phyloP scores from a whole-genome alignment of 1,284 basidiomycete species.

The Cutaneotrichosporon sp. region DNA sequence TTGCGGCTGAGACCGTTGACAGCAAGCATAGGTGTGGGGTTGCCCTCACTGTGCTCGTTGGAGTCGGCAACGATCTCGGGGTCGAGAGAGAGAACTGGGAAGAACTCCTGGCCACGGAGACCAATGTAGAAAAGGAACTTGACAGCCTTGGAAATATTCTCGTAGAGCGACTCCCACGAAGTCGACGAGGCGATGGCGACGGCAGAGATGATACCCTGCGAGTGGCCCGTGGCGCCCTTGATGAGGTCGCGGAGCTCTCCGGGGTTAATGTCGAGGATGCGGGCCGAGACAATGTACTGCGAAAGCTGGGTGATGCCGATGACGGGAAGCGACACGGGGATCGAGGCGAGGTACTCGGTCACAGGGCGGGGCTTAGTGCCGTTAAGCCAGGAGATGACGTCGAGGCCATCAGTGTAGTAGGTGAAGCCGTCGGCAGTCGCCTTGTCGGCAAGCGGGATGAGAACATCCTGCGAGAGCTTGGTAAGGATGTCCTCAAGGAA shows the following conservation, averaged over 20 bases:
- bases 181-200: conserved; percentile 77
- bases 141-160: conserved; percentile 76
- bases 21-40: conserved; percentile 88
- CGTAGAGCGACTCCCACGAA: conserved; percentile 65
- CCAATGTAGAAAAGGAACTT: conserved; percentile 92
- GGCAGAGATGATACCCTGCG: conserved; percentile 92
- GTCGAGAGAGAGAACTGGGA: conserved; percentile 89
- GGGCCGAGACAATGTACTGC: conserved; percentile 81
- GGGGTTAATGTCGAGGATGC: conserved; percentile 67
- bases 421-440: conserved; percentile 58
- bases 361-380: conserved; percentile 67
- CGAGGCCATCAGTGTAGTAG: conserved; percentile 76
- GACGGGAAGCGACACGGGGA: conserved; percentile 91
- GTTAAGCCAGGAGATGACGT: conserved; percentile 79
- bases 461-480: conserved; percentile 61
- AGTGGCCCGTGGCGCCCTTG: conserved; percentile 88
- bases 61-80: conserved; percentile 82
- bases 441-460: conserved; percentile 63
- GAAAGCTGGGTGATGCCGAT: conserved; percentile 94
- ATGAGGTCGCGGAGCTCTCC: conserved; percentile 70
- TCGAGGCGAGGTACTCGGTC: conserved; percentile 81
- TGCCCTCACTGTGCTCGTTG: conserved; percentile 86
- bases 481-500: conserved; percentile 71
- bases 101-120: conserved; percentile 85
- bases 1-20: conserved; percentile 76